These are phyloP conservation scores for Polysphondylium violaceum DNA, from an alignment of 78 protist genomes.

Conservation along the genomic window DNA sequence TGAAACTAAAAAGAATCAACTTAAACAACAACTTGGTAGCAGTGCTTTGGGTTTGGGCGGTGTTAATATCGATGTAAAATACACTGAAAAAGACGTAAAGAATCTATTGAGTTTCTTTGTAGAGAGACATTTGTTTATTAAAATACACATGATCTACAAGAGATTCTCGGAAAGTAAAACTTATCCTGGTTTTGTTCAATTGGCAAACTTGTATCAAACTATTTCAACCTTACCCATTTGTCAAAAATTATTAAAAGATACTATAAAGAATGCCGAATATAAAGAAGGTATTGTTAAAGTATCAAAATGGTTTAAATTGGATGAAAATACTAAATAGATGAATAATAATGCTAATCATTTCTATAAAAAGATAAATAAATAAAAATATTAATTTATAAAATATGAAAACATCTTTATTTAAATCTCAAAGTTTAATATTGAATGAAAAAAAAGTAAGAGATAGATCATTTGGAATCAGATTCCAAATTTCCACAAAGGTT, in stretches of 20 bases:
- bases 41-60: not conserved
- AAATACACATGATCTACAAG: conserved; percentile 81
- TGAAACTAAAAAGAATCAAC: conserved; percentile 20
- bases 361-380: too few species aligned
- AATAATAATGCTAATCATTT: too few species aligned
- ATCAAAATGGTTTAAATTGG: conserved; percentile 34
- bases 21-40: not conserved
- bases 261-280: conserved; percentile 53
- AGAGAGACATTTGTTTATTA: conserved; percentile 69
- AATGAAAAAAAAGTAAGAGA: too few species aligned
- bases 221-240: conserved; percentile 45
- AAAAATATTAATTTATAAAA: too few species aligned
- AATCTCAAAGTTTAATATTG: too few species aligned
- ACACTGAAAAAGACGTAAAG: conserved; percentile 69
- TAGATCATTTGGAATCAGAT: too few species aligned
- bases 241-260: conserved; percentile 53
- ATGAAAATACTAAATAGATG: too few species aligned
- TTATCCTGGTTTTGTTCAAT: not conserved
- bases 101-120: conserved; percentile 24
- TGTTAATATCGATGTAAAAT: not conserved
- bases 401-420: too few species aligned
- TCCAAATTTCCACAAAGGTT: too few species aligned
- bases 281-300: conserved; percentile 52
- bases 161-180: conserved; percentile 12
- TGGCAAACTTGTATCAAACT: conserved; percentile 19